A percentile compares a stretch with the other conserved stretches of the same genome.
phyloP scores from a whole-genome alignment of 495 filamentous ascomycete species.

The Lasiosphaeria miniovina region DNA sequence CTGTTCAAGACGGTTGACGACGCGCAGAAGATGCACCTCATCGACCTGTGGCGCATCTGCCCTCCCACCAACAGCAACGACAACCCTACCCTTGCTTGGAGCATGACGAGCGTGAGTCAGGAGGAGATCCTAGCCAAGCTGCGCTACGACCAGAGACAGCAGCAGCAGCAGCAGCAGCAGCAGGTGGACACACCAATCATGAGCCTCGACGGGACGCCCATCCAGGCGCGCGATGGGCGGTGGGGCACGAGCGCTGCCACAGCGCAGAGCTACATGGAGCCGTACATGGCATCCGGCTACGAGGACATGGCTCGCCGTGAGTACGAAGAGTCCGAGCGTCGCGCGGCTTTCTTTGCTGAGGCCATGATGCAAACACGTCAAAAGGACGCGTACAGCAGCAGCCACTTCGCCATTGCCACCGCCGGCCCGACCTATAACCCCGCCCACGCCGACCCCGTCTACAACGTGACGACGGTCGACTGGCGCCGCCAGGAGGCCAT shows the following conservation, averaged over 20 bases:
- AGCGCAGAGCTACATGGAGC: constrained; percentile 45
- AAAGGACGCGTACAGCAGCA: constrained; percentile 40
- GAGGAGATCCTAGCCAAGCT: constrained; percentile 49
- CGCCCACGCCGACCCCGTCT: constrained; percentile 60
- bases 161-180: constrained; percentile 31
- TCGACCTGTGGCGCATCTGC: constrained; percentile 66
- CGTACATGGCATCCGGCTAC: constrained; percentile 71
- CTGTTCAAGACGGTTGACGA: constrained; percentile 60
- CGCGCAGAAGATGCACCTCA: constrained; percentile 55
- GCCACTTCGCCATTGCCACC: constrained; percentile 29
- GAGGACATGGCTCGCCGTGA: constrained; percentile 51
- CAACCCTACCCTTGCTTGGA: constrained; percentile 44
- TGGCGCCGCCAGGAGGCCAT: constrained; percentile 48
- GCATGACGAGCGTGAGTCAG: constrained; percentile 47
- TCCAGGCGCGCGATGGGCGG: constrained; percentile 49
- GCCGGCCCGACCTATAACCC: constrained; percentile 48
- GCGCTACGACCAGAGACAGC: constrained; percentile 49
- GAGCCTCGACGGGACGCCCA: constrained; percentile 48
- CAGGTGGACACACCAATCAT: constrained; percentile 25
- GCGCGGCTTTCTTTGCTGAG: constrained; percentile 31
- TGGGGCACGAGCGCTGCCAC: constrained; percentile 34
- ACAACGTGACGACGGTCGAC: constrained; percentile 31
- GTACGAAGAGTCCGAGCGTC: constrained; percentile 42
- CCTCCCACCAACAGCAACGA: constrained; percentile 42
- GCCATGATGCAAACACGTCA: constrained; percentile 23